Evolutionary conservation across 1,139 yeast genomes (phyloP), one percentile per base, ranked within the genome.

Genomic region (Magnusiomyces sp.): DNA sequence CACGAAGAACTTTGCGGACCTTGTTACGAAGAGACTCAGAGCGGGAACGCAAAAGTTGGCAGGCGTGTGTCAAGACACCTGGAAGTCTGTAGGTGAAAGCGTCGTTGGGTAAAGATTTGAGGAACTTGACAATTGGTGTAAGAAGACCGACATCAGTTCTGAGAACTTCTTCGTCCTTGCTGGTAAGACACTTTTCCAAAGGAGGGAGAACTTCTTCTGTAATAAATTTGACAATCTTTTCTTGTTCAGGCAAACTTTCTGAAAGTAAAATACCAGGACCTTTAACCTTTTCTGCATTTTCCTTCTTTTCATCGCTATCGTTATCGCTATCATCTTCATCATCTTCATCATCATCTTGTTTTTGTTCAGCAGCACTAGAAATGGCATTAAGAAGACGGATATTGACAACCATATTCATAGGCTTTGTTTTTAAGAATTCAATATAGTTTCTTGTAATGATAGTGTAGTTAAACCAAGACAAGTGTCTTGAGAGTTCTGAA

Each of bases 11-110:
- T 55, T 81, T 83, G 62, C 99, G 78, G 10, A 88, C 81, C 10
- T 88, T 81, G 62, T 92, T 97, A 69, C 99, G 80, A 49, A 90
- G 72, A 53, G 85, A 95, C 65, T 88, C 96, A 2, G 92, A 80
- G 62, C 89, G 79, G 31, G 95, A 81, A 58, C 97, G 77, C 65
- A 92, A 72, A 43, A 88, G 84, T 64, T 92, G 97, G 65, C 96
- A 89, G 19, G 89, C 75, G 55, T 82, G 80, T 0, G 96, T 87
- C 58, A 92, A 72, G 23, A 85, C 76, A 38, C 95, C 94, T 0
- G 97, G 95, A 31, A 92, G 74, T 49, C 81, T 79, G 7, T 73
- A 63, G 29, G 75, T 76, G 42, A 85, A 69, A 43, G 73, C 70
- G 0, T 79, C 80, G 13, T 74, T 73, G 0, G 85, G 72, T 43